Percentiles rank a stretch among this genome's conserved stretches.
Conservation (phyloP, 495 filamentous ascomycete species). For the Usnea hakonensis region DNA sequence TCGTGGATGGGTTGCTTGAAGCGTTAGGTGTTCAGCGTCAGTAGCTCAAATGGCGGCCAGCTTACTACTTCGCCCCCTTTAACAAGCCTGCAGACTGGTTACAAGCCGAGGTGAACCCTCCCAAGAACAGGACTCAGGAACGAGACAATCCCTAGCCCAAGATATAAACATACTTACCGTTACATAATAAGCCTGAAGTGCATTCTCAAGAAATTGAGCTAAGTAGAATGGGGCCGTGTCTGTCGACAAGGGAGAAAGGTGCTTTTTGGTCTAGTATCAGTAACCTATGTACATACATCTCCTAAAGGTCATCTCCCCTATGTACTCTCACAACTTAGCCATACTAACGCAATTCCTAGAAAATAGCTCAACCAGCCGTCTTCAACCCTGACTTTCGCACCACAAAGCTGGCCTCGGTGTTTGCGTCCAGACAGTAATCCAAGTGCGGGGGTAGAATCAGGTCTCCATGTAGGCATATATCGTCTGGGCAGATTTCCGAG, state of each 20-base stretch:
- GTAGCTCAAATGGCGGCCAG: too few species aligned
- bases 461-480: slow-evolving; percentile 31
- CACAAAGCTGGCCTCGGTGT: slow-evolving; percentile 16
- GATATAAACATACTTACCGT: too few species aligned
- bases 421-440: slow-evolving; percentile 24
- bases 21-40: not conserved
- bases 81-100: too few species aligned
- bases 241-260: too few species aligned
- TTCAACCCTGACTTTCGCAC: slow-evolving; percentile 8
- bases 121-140: too few species aligned
- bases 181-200: not conserved
- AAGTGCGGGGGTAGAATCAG: slow-evolving; percentile 28
- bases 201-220: not conserved
- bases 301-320: not conserved
- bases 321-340: not conserved
- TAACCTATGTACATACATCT: not conserved
- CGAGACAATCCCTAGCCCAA: too few species aligned
- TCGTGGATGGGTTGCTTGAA: not conserved
- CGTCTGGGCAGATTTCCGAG: slow-evolving; percentile 16
- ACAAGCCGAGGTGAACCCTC: too few species aligned
- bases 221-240: too few species aligned
- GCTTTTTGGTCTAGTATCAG: too few species aligned
- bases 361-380: not conserved
- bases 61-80: too few species aligned
- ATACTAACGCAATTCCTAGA: not conserved